These are phyloP conservation scores for Lodderomyces jiufengensis DNA, from an alignment of 1,139 yeast genomes.

Conservation along the genomic window DNA sequence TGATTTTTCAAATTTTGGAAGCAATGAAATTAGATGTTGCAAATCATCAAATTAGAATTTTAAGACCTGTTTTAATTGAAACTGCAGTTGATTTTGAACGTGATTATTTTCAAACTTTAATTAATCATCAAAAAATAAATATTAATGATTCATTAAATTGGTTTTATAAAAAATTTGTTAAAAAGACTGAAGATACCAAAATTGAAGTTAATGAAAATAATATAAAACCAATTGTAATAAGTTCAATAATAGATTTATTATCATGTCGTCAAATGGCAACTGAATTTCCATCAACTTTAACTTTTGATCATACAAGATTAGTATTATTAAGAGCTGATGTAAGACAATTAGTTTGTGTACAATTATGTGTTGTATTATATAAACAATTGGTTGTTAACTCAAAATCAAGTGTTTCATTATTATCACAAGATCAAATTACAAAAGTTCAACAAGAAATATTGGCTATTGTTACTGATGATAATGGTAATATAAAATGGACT, in stretches of 20 bases:
- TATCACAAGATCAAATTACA: conserved; percentile 27
- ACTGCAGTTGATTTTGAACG: conserved; percentile 91
- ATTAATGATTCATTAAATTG: conserved; percentile 66
- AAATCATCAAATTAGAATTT: conserved; percentile 83
- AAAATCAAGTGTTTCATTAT: conserved; percentile 15
- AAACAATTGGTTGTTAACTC: conserved; percentile 56
- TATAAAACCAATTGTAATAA: conserved; percentile 39
- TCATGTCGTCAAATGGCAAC: conserved; percentile 79
- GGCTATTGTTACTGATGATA: conserved; percentile 79
- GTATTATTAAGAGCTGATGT: conserved; percentile 79
- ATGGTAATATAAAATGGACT: conserved; percentile 89
- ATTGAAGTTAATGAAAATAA: conserved; percentile 14
- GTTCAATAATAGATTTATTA: conserved; percentile 56
- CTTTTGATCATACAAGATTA: conserved; percentile 83
- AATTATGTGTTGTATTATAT: conserved; percentile 68
- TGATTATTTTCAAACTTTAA: conserved; percentile 75
- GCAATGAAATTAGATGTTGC: conserved; percentile 98
- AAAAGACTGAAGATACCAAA: conserved; percentile 5
- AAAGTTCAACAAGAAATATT: conserved; percentile 57
- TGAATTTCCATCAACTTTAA: conserved; percentile 80
- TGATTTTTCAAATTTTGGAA: conserved; percentile 80
- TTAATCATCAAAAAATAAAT: conserved; percentile 63
- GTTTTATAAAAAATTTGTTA: conserved; percentile 47
- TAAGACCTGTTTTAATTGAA: conserved; percentile 80
- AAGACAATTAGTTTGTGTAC: conserved; percentile 77